These are phyloP conservation scores for Triticum turgidum DNA, from an alignment of 176 grass and related monocot genomes.

Conservation along the genomic window DNA sequence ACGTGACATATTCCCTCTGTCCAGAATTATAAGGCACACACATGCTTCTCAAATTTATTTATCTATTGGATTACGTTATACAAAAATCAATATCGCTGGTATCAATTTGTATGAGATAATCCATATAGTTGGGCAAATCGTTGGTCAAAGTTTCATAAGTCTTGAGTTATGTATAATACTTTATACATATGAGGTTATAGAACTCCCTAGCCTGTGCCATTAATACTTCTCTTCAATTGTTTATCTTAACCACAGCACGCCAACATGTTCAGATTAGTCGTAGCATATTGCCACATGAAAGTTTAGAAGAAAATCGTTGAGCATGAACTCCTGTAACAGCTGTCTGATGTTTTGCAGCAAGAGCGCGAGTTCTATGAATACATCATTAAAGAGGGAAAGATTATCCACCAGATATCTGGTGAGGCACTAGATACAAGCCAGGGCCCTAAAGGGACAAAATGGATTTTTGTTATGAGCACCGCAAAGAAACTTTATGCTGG, in stretches of 20 bases:
- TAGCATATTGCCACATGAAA: neutral
- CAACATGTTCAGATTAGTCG: neutral
- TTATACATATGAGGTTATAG: neutral
- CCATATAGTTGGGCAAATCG: neutral
- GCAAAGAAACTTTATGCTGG: constrained; percentile 71
- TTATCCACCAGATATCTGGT: constrained; percentile 62
- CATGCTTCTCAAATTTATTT: neutral
- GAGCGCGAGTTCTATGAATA: constrained; percentile 83
- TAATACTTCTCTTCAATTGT: neutral
- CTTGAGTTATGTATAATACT: neutral
- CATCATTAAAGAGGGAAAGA: constrained; percentile 42
- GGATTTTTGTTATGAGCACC: constrained; percentile 98
- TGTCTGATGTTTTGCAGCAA: constrained; percentile 47
- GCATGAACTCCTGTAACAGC: neutral
- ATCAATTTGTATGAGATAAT: neutral
- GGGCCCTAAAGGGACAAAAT: constrained; percentile 61
- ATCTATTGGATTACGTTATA: neutral
- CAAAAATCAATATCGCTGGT: neutral
- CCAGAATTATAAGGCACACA: neutral
- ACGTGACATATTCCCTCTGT: neutral
- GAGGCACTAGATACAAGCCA: constrained; percentile 62
- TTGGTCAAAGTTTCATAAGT: neutral
- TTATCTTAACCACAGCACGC: neutral
- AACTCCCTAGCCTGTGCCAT: neutral
- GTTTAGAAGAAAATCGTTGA: neutral